Percentiles rank a stretch among this genome's conserved stretches.
phyloP scores from a whole-genome alignment of 805 yeast genomes.

The Pichia rugopelliculosa region DNA sequence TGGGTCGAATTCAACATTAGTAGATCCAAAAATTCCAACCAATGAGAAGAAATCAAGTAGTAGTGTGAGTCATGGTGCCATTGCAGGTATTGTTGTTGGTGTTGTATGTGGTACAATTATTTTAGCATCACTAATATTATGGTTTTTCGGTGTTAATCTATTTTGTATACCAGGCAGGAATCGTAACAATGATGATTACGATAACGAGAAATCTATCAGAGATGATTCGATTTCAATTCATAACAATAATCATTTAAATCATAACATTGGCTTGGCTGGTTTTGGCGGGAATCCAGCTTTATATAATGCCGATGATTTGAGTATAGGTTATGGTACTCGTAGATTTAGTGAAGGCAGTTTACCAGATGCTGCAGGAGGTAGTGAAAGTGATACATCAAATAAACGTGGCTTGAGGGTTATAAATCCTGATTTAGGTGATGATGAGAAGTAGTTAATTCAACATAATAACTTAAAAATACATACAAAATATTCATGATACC shows the following conservation, averaged over 20 bases:
- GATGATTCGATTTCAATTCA: slow-evolving; percentile 7
- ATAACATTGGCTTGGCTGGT: slow-evolving; percentile 5
- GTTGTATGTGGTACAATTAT: slow-evolving; percentile 22
- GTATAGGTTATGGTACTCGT: slow-evolving; percentile 18
- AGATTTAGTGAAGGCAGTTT: slow-evolving; percentile 30
- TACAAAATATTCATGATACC: background rate
- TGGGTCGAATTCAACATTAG: background rate
- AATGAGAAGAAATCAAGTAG: background rate
- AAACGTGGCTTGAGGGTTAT: slow-evolving; percentile 25
- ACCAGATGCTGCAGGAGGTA: slow-evolving; percentile 29
- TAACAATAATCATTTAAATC: background rate
- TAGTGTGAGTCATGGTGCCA: slow-evolving; percentile 26
- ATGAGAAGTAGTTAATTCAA: slow-evolving; percentile 1
- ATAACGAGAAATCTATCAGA: slow-evolving; percentile 16
- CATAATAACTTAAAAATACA: background rate
- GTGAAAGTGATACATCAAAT: slow-evolving; percentile 10
- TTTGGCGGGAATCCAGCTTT: slow-evolving; percentile 10
- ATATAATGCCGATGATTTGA: slow-evolving; percentile 13
- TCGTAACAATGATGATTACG: slow-evolving; percentile 13
- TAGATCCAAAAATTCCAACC: background rate
- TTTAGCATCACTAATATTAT: slow-evolving; percentile 13
- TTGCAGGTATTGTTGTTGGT: slow-evolving; percentile 32
- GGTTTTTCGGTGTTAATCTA: slow-evolving; percentile 12
- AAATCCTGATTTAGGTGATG: slow-evolving; percentile 27
- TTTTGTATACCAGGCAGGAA: slow-evolving; percentile 18